Percentiles rank a stretch among this genome's conserved stretches.
Conservation (phyloP, 352 stramenopile species). For the Blastocystis sp. region DNA sequence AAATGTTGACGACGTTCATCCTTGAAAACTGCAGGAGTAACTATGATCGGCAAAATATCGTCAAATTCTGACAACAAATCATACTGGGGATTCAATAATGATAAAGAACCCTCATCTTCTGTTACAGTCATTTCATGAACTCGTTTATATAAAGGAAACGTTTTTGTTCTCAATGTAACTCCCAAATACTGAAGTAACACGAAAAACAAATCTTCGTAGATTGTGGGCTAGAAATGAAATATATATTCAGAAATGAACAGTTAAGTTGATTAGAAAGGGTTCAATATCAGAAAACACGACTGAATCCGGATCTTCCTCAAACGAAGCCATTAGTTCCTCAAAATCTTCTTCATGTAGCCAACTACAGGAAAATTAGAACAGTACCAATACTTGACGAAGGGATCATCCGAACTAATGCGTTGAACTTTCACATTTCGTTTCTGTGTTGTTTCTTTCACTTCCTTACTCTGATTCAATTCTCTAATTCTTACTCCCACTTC, state of each 20-base stretch:
- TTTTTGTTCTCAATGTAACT: background rate
- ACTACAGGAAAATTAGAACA: background rate
- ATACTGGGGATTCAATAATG: background rate
- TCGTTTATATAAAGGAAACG: background rate
- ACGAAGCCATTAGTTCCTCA: background rate
- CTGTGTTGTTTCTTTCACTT: background rate
- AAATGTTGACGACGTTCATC: conserved; percentile 24
- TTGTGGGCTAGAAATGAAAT: background rate
- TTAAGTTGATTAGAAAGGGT: conserved; percentile 16
- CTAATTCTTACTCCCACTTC: conserved; percentile 4
- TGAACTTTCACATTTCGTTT: conserved; percentile 2
- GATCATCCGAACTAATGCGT: conserved; percentile 5
- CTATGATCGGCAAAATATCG: background rate
- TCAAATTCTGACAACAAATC: background rate
- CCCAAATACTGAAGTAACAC: conserved; percentile 7
- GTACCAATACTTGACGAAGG: background rate
- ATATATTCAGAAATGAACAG: background rate
- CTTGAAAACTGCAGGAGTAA: background rate
- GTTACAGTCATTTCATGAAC: conserved; percentile 25
- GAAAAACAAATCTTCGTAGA: conserved; percentile 19
- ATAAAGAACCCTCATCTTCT: background rate
- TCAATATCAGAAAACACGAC: conserved; percentile 34
- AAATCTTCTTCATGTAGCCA: conserved; percentile 40
- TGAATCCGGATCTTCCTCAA: background rate
- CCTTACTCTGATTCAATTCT: background rate